These are phyloP conservation scores for Cetradonia linearis DNA, from an alignment of 495 filamentous ascomycete species.

Conservation along the genomic window DNA sequence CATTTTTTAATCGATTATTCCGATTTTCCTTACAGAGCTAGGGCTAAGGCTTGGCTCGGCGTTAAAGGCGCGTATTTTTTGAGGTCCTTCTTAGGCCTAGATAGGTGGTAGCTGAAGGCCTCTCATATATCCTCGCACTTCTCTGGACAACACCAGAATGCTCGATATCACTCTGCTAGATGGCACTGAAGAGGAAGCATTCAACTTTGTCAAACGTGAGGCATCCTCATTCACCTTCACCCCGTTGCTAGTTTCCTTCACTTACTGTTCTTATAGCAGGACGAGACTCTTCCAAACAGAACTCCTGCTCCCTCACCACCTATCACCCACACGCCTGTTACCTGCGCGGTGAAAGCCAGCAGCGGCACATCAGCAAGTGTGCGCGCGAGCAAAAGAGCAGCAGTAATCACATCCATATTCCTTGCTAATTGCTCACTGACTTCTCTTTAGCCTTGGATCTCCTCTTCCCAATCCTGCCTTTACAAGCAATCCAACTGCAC, in stretches of 20 bases:
- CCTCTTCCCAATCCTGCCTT: not conserved
- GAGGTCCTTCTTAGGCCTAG: too few relatives aligned
- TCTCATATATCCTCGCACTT: not conserved
- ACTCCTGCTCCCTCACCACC: not conserved
- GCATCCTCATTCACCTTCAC: not conserved
- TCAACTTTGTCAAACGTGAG: not conserved
- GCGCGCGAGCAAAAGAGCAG: not conserved
- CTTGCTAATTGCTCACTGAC: not conserved
- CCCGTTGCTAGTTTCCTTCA: not conserved
- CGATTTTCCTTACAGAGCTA: too few relatives aligned
- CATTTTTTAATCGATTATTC: too few relatives aligned
- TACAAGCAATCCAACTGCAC: not conserved
- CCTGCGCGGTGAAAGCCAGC: not conserved
- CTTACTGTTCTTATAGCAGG: not conserved
- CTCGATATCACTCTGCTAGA: not conserved
- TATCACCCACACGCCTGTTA: not conserved
- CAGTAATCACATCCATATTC: not conserved
- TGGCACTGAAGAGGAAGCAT: not conserved
- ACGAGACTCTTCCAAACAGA: not conserved
- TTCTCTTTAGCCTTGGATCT: not conserved
- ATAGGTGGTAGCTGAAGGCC: not conserved
- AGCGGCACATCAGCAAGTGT: not conserved
- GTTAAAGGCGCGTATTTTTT: not conserved
- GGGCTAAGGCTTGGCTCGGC: not conserved
- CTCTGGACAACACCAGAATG: not conserved